These are phyloP conservation scores for Massarina eburnea DNA, from an alignment of 2,329 filamentous ascomycete species.

Conservation along the genomic window DNA sequence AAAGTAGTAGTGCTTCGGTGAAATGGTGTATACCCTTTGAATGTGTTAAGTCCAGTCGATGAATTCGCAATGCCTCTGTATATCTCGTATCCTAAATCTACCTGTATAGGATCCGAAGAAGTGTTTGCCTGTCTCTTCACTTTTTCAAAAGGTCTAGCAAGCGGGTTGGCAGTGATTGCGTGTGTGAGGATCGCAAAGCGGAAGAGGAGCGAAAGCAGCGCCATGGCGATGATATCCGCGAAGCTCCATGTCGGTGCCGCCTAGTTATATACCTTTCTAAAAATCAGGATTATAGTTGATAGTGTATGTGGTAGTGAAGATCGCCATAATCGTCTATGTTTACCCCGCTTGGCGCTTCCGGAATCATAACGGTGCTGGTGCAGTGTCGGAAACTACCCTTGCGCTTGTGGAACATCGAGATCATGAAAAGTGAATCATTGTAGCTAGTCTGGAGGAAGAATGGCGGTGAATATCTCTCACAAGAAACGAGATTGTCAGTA, in stretches of 20 bases:
- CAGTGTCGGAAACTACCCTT: too few species aligned
- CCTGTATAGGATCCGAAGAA: neutral
- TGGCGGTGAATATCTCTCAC: too few species aligned
- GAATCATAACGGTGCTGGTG: too few species aligned
- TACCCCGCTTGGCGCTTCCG: too few species aligned
- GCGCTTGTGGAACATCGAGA: too few species aligned
- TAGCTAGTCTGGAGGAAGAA: too few species aligned
- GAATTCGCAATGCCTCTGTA: conserved; percentile 20
- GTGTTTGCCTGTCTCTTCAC: conserved; percentile 1
- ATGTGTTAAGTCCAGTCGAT: conserved; percentile 21
- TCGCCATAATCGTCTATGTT: too few species aligned
- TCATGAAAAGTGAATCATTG: too few species aligned
- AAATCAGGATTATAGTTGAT: too few species aligned
- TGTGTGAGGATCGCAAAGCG: neutral
- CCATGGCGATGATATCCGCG: neutral
- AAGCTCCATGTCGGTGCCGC: neutral
- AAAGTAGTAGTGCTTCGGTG: neutral
- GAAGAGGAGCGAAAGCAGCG: neutral
- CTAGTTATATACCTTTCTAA: too few species aligned
- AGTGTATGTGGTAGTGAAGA: too few species aligned
- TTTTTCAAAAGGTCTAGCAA: conserved; percentile 7
- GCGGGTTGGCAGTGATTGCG: conserved; percentile 2
- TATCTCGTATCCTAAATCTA: conserved; percentile 22
- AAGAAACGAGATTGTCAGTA: too few species aligned
- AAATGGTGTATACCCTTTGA: conserved; percentile 31